Conservation (phyloP, 306 rosid genomes). For the Argentina anserina region DNA sequence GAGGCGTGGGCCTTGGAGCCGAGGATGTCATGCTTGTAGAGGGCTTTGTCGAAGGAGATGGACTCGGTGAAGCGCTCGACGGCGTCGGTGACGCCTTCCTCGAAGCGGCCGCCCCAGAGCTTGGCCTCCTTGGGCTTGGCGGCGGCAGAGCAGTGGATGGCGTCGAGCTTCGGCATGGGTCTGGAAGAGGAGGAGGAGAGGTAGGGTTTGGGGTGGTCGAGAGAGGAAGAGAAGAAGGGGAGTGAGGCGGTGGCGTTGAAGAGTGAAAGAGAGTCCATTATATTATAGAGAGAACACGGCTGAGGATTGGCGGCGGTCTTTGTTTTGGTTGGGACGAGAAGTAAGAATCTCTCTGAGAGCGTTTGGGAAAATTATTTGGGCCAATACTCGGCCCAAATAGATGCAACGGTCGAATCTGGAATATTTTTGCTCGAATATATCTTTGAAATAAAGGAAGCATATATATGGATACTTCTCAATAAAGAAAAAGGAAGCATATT, state of each 20-base stretch:
- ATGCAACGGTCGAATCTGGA: too few relatives aligned
- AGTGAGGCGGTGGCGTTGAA: slow-evolving; percentile 14
- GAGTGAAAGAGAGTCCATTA: slow-evolving; percentile 6
- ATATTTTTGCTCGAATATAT: too few relatives aligned
- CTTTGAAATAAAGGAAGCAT: too few relatives aligned
- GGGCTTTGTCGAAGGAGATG: slow-evolving; percentile 73
- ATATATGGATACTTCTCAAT: too few relatives aligned
- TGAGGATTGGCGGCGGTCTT: too few relatives aligned
- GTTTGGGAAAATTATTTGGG: too few relatives aligned
- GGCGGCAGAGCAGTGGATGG: slow-evolving; percentile 5
- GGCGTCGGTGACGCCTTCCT: slow-evolving; percentile 74
- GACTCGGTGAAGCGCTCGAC: slow-evolving; percentile 95
- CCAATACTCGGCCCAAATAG: too few relatives aligned
- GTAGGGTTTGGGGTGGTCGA: background rate
- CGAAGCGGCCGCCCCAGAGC: slow-evolving; percentile 98
- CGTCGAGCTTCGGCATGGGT: slow-evolving; percentile 23
- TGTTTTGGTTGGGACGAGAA: too few relatives aligned
- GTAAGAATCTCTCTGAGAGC: too few relatives aligned
- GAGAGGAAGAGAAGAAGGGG: slow-evolving; percentile 10
- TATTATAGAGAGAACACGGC: too few relatives aligned
- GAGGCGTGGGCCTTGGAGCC: slow-evolving; percentile 93
- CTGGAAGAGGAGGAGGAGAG: background rate
- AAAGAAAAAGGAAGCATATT: too few relatives aligned
- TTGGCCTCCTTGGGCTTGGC: slow-evolving; percentile 60
- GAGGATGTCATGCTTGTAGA: slow-evolving; percentile 79